Conservation (phyloP, 2,329 filamentous ascomycete species). For the Corniculantispora saksenae region DNA sequence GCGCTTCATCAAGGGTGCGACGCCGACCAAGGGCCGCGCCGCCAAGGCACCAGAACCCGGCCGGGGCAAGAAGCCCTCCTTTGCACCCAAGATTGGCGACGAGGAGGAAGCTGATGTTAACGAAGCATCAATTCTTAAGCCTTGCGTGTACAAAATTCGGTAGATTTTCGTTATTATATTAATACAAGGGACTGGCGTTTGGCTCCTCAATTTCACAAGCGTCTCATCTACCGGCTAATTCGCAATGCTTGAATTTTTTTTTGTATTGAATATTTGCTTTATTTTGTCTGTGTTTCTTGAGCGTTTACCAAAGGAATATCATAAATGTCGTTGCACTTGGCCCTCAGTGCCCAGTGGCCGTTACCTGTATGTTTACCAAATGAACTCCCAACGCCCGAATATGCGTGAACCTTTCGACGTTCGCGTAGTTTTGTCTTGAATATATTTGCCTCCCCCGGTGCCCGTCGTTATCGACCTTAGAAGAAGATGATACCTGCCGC, state of each 20-base stretch:
- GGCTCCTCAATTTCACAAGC: neutral
- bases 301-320: neutral
- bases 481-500: slow-evolving; percentile 79
- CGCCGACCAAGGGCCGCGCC: slow-evolving; percentile 75
- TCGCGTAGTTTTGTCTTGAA: neutral
- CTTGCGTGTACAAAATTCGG: slow-evolving; percentile 92
- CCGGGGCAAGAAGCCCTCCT: slow-evolving; percentile 51
- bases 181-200: slow-evolving; percentile 1
- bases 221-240: neutral
- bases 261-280: neutral
- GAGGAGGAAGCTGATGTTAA: slow-evolving; percentile 63
- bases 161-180: slow-evolving; percentile 36
- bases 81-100: slow-evolving; percentile 52
- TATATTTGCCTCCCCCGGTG: neutral
- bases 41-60: slow-evolving; percentile 59
- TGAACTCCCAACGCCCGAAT: slow-evolving; percentile 6
- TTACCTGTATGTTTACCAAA: neutral
- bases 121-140: slow-evolving; percentile 74
- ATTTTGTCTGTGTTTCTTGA: neutral
- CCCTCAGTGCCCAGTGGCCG: neutral
- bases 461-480: slow-evolving; percentile 19
- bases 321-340: slow-evolving; percentile 1
- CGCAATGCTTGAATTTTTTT: neutral
- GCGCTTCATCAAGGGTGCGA: slow-evolving; percentile 84
- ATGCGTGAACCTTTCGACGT: neutral